These are phyloP conservation scores for Caloboletus firmus DNA, from an alignment of 1,284 basidiomycete species.

Conservation along the genomic window DNA sequence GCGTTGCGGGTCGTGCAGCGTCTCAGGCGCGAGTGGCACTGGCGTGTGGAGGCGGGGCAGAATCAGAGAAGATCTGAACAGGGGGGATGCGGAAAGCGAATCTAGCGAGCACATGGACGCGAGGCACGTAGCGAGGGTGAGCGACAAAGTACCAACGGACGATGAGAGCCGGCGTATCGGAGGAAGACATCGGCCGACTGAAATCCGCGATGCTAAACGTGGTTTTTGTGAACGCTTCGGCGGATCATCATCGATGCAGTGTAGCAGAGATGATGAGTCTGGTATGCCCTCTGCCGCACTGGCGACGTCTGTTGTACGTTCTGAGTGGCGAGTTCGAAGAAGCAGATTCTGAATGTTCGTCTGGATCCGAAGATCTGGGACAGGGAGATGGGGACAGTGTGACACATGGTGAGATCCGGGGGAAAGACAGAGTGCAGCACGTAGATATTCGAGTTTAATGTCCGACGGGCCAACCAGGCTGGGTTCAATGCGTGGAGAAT, in stretches of 20 bases:
- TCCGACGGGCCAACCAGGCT: slow-evolving; percentile 16
- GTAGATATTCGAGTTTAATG: slow-evolving; percentile 19
- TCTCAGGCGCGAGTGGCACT: background rate
- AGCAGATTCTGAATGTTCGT: slow-evolving; percentile 5
- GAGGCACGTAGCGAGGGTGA: slow-evolving; percentile 20
- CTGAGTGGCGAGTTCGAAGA: slow-evolving; percentile 17
- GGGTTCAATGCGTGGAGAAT: too few relatives aligned
- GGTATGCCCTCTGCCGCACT: slow-evolving; percentile 27
- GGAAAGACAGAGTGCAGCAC: background rate
- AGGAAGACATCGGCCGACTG: slow-evolving; percentile 14
- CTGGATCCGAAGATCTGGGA: slow-evolving; percentile 14
- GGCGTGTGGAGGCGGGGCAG: slow-evolving; percentile 21
- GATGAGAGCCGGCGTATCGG: slow-evolving; percentile 11
- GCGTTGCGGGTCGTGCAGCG: background rate
- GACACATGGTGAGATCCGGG: slow-evolving; percentile 17
- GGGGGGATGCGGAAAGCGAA: slow-evolving; percentile 25
- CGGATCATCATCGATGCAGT: slow-evolving; percentile 18
- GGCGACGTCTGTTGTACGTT: slow-evolving; percentile 1
- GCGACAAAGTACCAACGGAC: slow-evolving; percentile 3
- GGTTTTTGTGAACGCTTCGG: slow-evolving; percentile 18
- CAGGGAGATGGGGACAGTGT: background rate
- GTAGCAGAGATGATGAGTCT: slow-evolving; percentile 5
- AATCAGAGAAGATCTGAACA: slow-evolving; percentile 29
- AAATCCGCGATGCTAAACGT: slow-evolving; percentile 19
- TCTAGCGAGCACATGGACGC: slow-evolving; percentile 31